Evolutionary conservation across 2,329 filamentous ascomycete species (phyloP).

Genomic region (Alternaria angustiovoidea): DNA sequence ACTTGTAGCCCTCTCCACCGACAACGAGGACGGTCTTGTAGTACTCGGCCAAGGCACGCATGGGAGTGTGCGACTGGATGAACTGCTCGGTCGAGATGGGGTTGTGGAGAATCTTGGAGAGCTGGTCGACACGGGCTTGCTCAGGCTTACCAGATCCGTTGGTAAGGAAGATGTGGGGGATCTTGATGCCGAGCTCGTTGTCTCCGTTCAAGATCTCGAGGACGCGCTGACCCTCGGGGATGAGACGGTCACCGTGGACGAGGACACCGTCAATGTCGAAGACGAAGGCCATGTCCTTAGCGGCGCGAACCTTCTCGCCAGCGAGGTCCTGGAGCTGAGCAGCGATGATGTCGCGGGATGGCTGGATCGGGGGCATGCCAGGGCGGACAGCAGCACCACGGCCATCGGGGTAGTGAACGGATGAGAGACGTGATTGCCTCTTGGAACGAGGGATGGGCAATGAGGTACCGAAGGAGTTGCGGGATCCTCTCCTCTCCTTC

Average conservation of each 20-base stretch:
- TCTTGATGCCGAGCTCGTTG: conserved; percentile 81
- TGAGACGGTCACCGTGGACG: conserved; percentile 75
- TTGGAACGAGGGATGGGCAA: conserved; percentile 77
- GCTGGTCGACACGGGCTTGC: conserved; percentile 69
- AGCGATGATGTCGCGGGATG: conserved; percentile 72
- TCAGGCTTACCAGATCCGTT: conserved; percentile 79
- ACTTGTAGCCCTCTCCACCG: conserved; percentile 77
- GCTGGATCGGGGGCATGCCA: conserved; percentile 66
- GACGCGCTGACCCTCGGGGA: conserved; percentile 71
- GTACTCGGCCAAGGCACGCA: conserved; percentile 78
- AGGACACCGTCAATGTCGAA: conserved; percentile 82
- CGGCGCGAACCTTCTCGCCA: conserved; percentile 70
- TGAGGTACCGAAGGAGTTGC: conserved; percentile 78
- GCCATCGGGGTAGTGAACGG: conserved; percentile 61
- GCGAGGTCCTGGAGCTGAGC: conserved; percentile 74
- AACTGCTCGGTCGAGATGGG: conserved; percentile 76
- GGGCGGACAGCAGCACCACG: conserved; percentile 60
- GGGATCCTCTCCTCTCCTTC: conserved; percentile 71
- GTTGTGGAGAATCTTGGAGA: conserved; percentile 70
- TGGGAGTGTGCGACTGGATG: conserved; percentile 79
- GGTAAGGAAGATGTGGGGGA: conserved; percentile 76
- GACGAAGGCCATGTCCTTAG: conserved; percentile 83
- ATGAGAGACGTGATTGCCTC: conserved; percentile 72
- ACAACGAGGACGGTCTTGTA: conserved; percentile 79
- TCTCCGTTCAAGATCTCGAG: conserved; percentile 77